These are phyloP conservation scores for Avena sativa DNA, from an alignment of 176 grass and related monocot species.

Conservation along the genomic window DNA sequence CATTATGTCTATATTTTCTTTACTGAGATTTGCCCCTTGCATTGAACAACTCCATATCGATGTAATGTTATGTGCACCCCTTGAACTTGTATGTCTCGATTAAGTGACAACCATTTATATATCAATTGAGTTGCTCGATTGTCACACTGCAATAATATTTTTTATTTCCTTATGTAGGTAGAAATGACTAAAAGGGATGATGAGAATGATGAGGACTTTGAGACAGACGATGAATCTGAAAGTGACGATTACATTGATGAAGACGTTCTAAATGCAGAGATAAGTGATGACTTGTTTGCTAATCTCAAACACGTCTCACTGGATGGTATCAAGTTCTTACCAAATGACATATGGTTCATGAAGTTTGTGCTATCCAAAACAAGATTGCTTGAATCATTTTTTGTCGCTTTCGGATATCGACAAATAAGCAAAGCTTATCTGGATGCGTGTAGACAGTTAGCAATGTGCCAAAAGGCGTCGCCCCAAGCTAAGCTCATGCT, in stretches of 20 bases:
- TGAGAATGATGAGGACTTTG: neutral
- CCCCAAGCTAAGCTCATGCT: neutral
- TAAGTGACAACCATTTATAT: neutral
- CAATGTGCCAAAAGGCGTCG: neutral
- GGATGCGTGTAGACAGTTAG: neutral
- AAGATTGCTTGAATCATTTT: neutral
- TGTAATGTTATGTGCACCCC: constrained; percentile 7
- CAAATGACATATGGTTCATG: constrained; percentile 12
- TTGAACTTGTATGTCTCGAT: neutral
- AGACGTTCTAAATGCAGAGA: neutral
- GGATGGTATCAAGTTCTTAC: neutral
- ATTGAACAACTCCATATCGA: neutral
- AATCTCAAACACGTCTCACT: constrained; percentile 12
- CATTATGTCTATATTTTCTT: constrained; percentile 20
- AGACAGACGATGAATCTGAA: neutral
- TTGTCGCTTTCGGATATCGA: neutral
- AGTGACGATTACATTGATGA: neutral
- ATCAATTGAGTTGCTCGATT: neutral
- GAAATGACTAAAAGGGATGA: neutral
- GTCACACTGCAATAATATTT: neutral
- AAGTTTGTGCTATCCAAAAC: constrained; percentile 20
- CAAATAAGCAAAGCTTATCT: neutral
- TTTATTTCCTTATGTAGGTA: constrained; percentile 9
- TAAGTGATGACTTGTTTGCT: constrained; percentile 14
- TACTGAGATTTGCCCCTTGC: neutral